Percentiles rank a stretch among this genome's conserved stretches.
These are phyloP conservation scores for Climacium dendroides DNA, from an alignment of 225 moss, liverwort and hornwort species.

Conservation along the genomic window DNA sequence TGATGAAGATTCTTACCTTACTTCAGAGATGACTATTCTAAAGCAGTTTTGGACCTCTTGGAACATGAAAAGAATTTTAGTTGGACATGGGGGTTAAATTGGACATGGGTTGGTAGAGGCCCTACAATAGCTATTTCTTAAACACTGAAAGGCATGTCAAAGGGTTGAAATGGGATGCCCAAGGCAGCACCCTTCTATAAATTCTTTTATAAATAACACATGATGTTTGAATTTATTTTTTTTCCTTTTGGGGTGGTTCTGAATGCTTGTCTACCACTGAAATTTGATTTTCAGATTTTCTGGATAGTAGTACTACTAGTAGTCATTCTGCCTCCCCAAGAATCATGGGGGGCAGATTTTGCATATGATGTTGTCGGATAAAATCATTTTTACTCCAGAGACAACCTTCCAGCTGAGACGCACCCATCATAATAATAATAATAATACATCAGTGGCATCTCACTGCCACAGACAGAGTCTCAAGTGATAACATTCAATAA, in stretches of 20 bases:
- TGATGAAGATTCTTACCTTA: too few relatives aligned
- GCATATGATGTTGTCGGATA: not conserved
- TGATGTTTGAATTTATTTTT: too few relatives aligned
- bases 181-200: too few relatives aligned
- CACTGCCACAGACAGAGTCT: not conserved
- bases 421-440: not conserved
- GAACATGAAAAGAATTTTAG: too few relatives aligned
- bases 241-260: not conserved
- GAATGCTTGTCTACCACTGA: not conserved
- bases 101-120: too few relatives aligned
- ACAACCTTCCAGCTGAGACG: not conserved
- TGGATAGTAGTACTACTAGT: not conserved
- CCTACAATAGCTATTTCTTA: too few relatives aligned
- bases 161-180: too few relatives aligned
- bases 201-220: too few relatives aligned
- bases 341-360: not conserved
- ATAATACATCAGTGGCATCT: not conserved
- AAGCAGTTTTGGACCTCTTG: too few relatives aligned
- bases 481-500: not conserved
- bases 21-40: too few relatives aligned
- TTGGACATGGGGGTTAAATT: too few relatives aligned
- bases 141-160: too few relatives aligned
- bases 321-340: not conserved
- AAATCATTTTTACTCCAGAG: not conserved
- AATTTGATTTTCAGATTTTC: not conserved